Base-by-base conservation (phyloP, 2,329 filamentous ascomycete genomes). In the Raffaelea ambrosiae region DNA sequence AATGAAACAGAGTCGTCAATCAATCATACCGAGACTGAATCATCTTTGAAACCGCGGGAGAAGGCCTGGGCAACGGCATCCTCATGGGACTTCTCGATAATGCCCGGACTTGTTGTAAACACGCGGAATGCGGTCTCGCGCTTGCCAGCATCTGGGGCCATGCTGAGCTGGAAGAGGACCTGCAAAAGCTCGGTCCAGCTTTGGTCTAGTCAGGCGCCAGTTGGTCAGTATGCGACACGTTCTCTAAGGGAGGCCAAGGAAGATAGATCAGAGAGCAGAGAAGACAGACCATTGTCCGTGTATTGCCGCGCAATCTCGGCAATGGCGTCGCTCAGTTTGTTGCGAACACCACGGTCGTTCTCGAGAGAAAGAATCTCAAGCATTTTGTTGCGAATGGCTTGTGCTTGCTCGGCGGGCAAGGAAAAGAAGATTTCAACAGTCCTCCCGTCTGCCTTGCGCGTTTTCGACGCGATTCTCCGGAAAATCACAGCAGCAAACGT, bases 261-360 rank as follows among this genome's bases (percentile, higher is more conserved):
- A n/a, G n/a, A n/a, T n/a, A n/a, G n/a, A n/a, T 29, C 26, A 29
- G 16, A 38, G 20, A 43, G 44, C 13, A 38, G 18, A 14, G 14
- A 35, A 36, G 48, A 71, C 83, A 65, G 75, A 95, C 88, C 84
- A 60, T 86, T 88, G 59, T 97, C 93, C 40, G 87, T 86, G 67
- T 96, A 96, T 70, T 98, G 89, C 60, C 93, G 82, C 40, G 91
- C 93, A 51, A 98, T 76, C 68, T 98, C 93, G 21, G 93, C 93
- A 53, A 97, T 86, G n/a, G 91, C 89, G 68, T 98, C 93, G 58
- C 90, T 93, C 62, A 97, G 86, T 68, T 98, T 98, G 71, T 95
- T 93, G 59, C 93, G 79, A 42, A 95, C 86, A 36, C 79, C 73
- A 52, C 82, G 77, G 53, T 86, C 79, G 20, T 78, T 71, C 69